Conservation (phyloP, 2,329 filamentous ascomycete species). For the Fusarium lyarnte region DNA sequence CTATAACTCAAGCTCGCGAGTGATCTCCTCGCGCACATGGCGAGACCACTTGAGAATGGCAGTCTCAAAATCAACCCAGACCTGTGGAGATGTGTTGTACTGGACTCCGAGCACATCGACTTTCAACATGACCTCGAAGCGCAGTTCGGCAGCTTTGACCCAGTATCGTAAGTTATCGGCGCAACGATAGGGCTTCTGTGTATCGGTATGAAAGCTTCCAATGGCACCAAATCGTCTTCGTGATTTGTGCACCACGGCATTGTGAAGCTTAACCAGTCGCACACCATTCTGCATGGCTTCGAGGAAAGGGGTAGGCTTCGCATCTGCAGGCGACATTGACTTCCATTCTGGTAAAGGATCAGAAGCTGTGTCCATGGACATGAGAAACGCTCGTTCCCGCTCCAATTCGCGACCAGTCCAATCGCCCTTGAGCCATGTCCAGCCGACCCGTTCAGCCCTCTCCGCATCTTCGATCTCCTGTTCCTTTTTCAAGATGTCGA, state of each 20-base stretch:
- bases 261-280: conserved; percentile 86
- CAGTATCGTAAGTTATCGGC: conserved; percentile 96
- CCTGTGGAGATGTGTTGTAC: conserved; percentile 72
- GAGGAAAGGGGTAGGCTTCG: conserved; percentile 79
- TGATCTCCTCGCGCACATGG: conserved; percentile 84
- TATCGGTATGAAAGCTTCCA: conserved; percentile 89
- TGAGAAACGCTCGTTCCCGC: conserved; percentile 83
- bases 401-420: conserved; percentile 81
- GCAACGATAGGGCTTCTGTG: conserved; percentile 90
- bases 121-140: conserved; percentile 87
- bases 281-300: conserved; percentile 79
- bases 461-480: conserved; percentile 81
- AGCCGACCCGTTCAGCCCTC: conserved; percentile 73
- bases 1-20: conserved; percentile 68
- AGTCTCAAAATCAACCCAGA: conserved; percentile 84
- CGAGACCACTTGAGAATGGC: conserved; percentile 86
- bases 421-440: conserved; percentile 82
- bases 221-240: conserved; percentile 89
- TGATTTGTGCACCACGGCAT: conserved; percentile 85
- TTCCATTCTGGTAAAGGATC: conserved; percentile 75
- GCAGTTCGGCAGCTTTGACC: conserved; percentile 93
- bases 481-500: conserved; percentile 79
- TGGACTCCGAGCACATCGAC: conserved; percentile 90
- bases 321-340: conserved; percentile 52
- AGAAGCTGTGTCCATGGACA: conserved; percentile 72